These are phyloP conservation scores for Austroboletus niveus DNA, from an alignment of 1,284 basidiomycete species.

Conservation along the genomic window DNA sequence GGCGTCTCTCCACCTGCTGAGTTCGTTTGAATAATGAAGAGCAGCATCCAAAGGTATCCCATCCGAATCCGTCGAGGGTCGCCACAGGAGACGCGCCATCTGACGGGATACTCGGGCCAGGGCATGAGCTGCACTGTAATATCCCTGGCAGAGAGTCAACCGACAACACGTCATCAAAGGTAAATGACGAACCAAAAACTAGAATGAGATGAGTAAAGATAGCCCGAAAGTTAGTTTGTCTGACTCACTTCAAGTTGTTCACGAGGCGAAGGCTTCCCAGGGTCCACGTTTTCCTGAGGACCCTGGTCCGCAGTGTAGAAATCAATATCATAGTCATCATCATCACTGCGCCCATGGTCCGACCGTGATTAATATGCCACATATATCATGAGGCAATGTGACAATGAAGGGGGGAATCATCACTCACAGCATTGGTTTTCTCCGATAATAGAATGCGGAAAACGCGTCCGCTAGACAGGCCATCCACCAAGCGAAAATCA, in stretches of 20 bases:
- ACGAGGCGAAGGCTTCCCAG: conserved; percentile 56
- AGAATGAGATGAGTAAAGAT: conserved; percentile 13
- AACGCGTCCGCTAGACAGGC: conserved; percentile 60
- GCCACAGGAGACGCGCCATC: conserved; percentile 78
- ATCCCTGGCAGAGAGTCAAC: conserved; percentile 49
- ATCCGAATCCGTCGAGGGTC: conserved; percentile 66
- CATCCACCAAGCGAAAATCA: conserved; percentile 85
- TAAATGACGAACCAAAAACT: conserved; percentile 40
- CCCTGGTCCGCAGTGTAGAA: conserved; percentile 73
- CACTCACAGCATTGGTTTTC: conserved; percentile 64
- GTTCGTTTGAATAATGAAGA: conserved; percentile 54
- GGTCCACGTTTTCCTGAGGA: conserved; percentile 47
- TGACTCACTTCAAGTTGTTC: conserved; percentile 69
- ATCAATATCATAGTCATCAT: conserved; percentile 72
- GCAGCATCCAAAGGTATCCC: conserved; percentile 74
- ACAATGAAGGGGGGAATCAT: conserved; percentile 29
- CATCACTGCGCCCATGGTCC: conserved; percentile 40
- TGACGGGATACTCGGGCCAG: conserved; percentile 77
- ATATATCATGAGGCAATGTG: conserved; percentile 33
- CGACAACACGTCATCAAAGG: conserved; percentile 28
- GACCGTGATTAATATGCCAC: conserved; percentile 36
- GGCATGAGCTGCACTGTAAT: conserved; percentile 76
- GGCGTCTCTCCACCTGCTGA: conserved; percentile 73
- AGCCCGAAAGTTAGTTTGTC: conserved; percentile 3
- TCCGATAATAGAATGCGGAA: conserved; percentile 57